Evolutionary conservation across 2,329 filamentous ascomycete species (phyloP), one percentile per base, ranked within the genome.

Genomic region (Kalmusia sp.): DNA sequence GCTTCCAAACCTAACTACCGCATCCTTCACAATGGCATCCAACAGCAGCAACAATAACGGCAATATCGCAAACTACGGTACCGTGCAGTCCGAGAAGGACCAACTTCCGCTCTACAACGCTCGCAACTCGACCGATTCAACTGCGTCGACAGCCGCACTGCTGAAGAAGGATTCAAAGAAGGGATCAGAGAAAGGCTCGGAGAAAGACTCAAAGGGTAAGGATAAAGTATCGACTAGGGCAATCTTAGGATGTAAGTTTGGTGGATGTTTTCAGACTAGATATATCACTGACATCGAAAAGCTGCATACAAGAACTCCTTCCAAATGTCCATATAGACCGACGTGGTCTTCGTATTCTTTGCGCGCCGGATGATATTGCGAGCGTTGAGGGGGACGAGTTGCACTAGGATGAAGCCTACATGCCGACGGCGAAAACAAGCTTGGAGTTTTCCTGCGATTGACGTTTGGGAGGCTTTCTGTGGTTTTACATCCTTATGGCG

Each of bases 291-390:
- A 53, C 17, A 22, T 9, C 12, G 9, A 7, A 14, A 39, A 55
- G 56, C 52, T 46, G 56, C 52, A 43, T 45, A 51, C 39, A 58
- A 53, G 33, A 55, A 51, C 40, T 30, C 52, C 2, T 44, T 58
- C 40, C 41, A 46, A 15, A 45, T 52, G 12, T 50, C 50, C 12
- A 37, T 54, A 8, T 57, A 34, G 39, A 30, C 15, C 9, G 33
- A 6, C 21, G 30, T 1, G 1, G 2, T 28, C 8, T 31, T 14
- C n/a, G 7, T 34, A 49, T 27, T 3, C 27, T n/a, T n/a, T n/a
- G n/a, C n/a, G n/a, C n/a, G n/a, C n/a, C n/a, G n/a, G n/a, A n/a
- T n/a, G n/a, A n/a, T n/a, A n/a, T n/a, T n/a, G n/a, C n/a, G n/a
- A n/a, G n/a, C n/a, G n/a, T n/a, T n/a, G 4, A 35, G 3, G 19